phyloP scores from a whole-genome alignment of 106 monocot species.

The Dendrobium catenatum region DNA sequence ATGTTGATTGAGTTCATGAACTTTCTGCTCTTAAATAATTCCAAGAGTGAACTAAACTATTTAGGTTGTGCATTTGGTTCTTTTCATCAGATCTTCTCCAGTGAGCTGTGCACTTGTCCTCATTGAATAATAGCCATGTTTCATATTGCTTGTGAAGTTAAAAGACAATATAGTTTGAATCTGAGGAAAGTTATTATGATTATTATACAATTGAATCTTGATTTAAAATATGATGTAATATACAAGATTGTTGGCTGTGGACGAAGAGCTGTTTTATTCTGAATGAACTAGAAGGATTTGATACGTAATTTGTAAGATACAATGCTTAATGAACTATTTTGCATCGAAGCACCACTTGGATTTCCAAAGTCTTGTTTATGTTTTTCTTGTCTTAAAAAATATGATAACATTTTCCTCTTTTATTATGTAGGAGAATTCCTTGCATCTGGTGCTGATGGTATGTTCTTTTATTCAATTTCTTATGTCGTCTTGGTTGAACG shows the following conservation, averaged over 20 bases:
- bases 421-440: slow-evolving; percentile 60
- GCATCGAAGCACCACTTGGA: no score
- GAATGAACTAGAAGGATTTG: background rate
- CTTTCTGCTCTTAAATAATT: background rate
- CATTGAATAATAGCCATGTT: background rate
- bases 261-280: background rate
- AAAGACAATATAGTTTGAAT: background rate
- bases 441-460: slow-evolving; percentile 97
- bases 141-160: background rate
- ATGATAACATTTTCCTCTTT: slow-evolving; percentile 7
- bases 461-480: slow-evolving; percentile 11
- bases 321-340: no score
- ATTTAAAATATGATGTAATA: background rate
- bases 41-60: background rate
- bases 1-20: background rate
- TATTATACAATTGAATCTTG: background rate
- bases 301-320: no score
- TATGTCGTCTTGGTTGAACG: background rate
- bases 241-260: background rate
- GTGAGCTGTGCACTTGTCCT: background rate
- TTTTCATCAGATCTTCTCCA: background rate
- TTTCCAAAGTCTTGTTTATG: background rate
- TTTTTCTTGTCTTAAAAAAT: background rate
- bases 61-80: background rate
- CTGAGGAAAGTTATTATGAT: background rate